Conservation (phyloP, 306 rosid species). For the Trifolium dubium region DNA sequence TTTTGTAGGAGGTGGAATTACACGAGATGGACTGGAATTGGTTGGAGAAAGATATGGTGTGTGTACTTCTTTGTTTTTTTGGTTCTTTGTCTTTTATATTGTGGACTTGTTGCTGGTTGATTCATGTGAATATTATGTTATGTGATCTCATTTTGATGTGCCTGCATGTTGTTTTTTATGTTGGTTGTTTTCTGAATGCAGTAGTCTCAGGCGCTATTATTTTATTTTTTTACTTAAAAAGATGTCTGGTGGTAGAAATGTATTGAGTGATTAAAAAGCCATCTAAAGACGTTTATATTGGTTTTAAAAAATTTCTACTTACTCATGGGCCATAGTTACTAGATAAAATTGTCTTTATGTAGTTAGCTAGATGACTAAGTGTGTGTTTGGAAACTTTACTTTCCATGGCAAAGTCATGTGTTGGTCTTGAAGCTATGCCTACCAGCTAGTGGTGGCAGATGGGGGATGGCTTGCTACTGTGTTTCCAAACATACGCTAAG, state of each 20-base stretch:
- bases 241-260: not conserved
- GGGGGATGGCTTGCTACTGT: not conserved
- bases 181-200: constrained; percentile 28
- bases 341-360: constrained; percentile 16
- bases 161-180: constrained; percentile 16
- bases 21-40: constrained; percentile 81
- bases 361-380: constrained; percentile 7
- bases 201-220: not conserved
- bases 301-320: constrained; percentile 22
- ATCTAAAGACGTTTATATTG: not conserved
- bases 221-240: not conserved
- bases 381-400: not conserved
- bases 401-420: not conserved
- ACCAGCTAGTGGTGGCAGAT: not conserved
- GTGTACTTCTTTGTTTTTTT: constrained; percentile 18
- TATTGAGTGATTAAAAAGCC: constrained; percentile 7
- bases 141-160: constrained; percentile 25
- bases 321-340: not conserved
- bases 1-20: constrained; percentile 74
- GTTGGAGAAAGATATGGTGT: constrained; percentile 91
- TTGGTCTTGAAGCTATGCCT: not conserved
- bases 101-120: constrained; percentile 21
- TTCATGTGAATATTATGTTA: constrained; percentile 6
- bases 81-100: not conserved
- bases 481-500: not conserved